phyloP scores from a whole-genome alignment of 331 rosid species.

The Stylosanthes scabra region DNA sequence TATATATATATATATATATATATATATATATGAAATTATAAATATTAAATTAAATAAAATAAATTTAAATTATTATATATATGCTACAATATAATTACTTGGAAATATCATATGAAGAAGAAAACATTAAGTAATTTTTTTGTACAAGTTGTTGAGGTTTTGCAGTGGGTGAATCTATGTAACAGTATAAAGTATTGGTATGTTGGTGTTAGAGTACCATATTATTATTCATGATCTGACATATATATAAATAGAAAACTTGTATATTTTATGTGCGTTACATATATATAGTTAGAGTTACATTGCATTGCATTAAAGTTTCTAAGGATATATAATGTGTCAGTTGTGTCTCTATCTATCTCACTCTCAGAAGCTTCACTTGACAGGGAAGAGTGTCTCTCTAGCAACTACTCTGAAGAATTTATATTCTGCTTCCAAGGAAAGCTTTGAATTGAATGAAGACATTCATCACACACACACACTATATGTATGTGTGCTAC shows the following conservation, averaged over 20 bases:
- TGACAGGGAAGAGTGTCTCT: slow-evolving; percentile 57
- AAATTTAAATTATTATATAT: too few relatives aligned
- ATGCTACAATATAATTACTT: too few relatives aligned
- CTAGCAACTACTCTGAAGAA: slow-evolving; percentile 11
- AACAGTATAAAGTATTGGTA: not conserved
- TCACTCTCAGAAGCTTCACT: slow-evolving; percentile 47
- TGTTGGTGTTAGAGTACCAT: not conserved
- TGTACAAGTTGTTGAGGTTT: not conserved
- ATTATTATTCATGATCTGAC: not conserved
- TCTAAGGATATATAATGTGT: too few relatives aligned
- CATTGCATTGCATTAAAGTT: slow-evolving; percentile 14
- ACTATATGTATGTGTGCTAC: slow-evolving; percentile 14
- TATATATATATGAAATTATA: too few relatives aligned
- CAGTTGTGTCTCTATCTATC: not conserved
- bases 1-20: too few relatives aligned
- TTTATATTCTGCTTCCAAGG: not conserved
- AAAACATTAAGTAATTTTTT: not conserved
- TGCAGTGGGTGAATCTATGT: not conserved
- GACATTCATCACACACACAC: not conserved
- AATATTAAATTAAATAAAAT: too few relatives aligned
- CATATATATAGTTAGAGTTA: too few relatives aligned
- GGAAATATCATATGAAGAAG: too few relatives aligned
- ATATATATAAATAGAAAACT: not conserved
- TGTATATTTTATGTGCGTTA: not conserved
- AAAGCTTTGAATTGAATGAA: slow-evolving; percentile 36